phyloP scores from a whole-genome alignment of 2,329 filamentous ascomycete species.

The Lithohypha guttulata region DNA sequence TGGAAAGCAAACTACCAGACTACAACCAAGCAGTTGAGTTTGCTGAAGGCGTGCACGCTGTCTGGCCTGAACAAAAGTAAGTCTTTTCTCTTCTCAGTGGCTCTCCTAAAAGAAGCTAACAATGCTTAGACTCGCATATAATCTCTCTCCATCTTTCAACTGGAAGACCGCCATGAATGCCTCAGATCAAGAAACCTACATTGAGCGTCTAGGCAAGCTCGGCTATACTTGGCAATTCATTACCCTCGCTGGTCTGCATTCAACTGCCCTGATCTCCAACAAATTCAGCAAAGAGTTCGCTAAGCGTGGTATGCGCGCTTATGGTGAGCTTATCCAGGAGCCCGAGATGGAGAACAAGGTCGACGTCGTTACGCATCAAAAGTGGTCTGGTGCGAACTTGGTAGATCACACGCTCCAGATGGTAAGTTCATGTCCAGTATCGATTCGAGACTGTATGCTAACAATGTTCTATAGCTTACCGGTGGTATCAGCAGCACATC shows the following conservation, averaged over 20 bases:
- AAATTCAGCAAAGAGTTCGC: constrained; percentile 77
- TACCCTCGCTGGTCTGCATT: constrained; percentile 94
- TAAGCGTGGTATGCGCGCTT: constrained; percentile 81
- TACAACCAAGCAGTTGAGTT: constrained; percentile 87
- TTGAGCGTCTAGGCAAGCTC: constrained; percentile 69
- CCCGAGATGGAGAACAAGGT: constrained; percentile 85
- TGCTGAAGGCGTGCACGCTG: constrained; percentile 81
- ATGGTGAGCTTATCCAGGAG: constrained; percentile 94
- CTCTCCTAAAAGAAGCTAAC: constrained; percentile 10
- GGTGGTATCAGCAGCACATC: constrained; percentile 85
- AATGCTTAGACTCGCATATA: constrained; percentile 70
- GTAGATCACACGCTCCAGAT: constrained; percentile 94
- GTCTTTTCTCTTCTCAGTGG: constrained; percentile 26
- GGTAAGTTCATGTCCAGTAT: no score
- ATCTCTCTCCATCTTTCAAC: constrained; percentile 98
- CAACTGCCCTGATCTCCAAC: constrained; percentile 83
- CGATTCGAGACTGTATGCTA: no score
- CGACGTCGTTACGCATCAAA: constrained; percentile 97
- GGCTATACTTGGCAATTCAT: constrained; percentile 99
- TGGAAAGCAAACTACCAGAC: constrained; percentile 96
- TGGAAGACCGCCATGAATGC: constrained; percentile 96
- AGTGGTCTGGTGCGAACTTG: constrained; percentile 93
- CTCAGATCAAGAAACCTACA: constrained; percentile 93
- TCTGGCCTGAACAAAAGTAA: constrained; percentile 93
- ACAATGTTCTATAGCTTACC: no score